Conservation (phyloP, 306 rosid species). For the Fagus crenata region DNA sequence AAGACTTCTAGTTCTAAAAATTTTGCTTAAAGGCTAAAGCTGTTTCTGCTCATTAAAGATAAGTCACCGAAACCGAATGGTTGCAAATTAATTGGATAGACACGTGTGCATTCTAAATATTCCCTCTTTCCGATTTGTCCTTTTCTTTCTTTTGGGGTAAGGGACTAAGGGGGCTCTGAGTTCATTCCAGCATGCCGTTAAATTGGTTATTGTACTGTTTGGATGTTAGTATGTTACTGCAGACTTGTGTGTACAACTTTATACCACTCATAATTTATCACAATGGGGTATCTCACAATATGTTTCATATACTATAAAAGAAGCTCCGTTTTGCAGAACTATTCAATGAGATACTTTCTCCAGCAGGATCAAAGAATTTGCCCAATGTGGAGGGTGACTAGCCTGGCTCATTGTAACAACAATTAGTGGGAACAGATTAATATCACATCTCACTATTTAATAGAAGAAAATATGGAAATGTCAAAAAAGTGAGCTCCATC, state of each 20-base stretch:
- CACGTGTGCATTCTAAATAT: constrained; percentile 22
- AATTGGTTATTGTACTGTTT: not conserved
- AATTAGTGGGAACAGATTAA: too few relatives aligned
- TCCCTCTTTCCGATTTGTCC: not conserved
- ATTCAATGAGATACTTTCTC: too few relatives aligned
- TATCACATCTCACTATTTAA: too few relatives aligned
- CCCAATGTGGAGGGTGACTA: too few relatives aligned
- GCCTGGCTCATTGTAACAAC: too few relatives aligned
- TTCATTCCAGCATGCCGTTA: constrained; percentile 32
- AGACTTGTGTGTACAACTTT: constrained; percentile 5
- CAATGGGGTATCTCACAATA: too few relatives aligned
- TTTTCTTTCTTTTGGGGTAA: not conserved
- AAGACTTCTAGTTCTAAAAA: constrained; percentile 32
- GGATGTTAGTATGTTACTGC: not conserved
- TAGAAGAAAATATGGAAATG: too few relatives aligned
- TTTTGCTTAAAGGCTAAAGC: constrained; percentile 29
- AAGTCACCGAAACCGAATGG: constrained; percentile 1
- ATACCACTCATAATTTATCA: not conserved
- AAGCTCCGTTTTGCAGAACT: too few relatives aligned
- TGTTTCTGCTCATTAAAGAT: constrained; percentile 24
- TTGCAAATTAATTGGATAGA: constrained; percentile 28
- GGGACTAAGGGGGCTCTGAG: not conserved
- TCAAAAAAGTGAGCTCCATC: too few relatives aligned
- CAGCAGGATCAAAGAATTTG: too few relatives aligned
- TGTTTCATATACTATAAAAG: too few relatives aligned